A percentile compares a stretch with the other conserved stretches of the same genome.
Evolutionary conservation across 371 early-diverging fungal genomes (phyloP).

Genomic region (Umbelopsis sp.): DNA sequence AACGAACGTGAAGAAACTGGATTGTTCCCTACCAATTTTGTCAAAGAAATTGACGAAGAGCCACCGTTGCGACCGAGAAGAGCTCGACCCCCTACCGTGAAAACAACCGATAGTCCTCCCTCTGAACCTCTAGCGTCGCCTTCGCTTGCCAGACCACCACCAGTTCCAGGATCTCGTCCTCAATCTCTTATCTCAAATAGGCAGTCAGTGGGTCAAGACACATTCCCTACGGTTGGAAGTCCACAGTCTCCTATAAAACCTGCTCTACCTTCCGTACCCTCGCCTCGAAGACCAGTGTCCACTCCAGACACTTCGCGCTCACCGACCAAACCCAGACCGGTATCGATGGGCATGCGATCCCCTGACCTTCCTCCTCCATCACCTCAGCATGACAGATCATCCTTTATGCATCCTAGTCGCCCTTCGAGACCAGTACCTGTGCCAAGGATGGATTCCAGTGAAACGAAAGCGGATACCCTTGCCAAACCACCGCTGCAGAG

Average conservation of each 20-base stretch:
- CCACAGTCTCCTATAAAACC: conserved; percentile 18
- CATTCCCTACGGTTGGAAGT: conserved; percentile 8
- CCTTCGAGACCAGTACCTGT: conserved; percentile 43
- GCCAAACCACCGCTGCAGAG: conserved; percentile 44
- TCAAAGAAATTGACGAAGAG: conserved; percentile 54
- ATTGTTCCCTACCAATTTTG: conserved; percentile 64
- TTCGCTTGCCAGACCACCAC: conserved; percentile 41
- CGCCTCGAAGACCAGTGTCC: conserved; percentile 40
- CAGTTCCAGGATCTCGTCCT: conserved; percentile 53
- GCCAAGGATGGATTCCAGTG: conserved; percentile 22
- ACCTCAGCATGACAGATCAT: conserved; percentile 20
- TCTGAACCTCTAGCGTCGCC: conserved; percentile 19
- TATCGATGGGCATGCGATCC: conserved; percentile 41
- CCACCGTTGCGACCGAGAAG: conserved; percentile 43
- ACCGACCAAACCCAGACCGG: conserved; percentile 32
- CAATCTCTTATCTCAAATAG: conserved; percentile 35
- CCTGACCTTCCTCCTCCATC: conserved; percentile 52
- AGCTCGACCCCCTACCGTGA: conserved; percentile 46
- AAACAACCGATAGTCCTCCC: conserved; percentile 26
- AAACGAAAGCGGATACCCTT: conserved; percentile 24
- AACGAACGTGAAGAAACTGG: conserved; percentile 57
- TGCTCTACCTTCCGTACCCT: conserved; percentile 16
- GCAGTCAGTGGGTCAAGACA: neutral
- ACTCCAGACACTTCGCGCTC: conserved; percentile 35
- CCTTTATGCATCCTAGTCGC: conserved; percentile 23